phyloP scores from a whole-genome alignment of 305 asterid species.

The Fraxinus latifolia region DNA sequence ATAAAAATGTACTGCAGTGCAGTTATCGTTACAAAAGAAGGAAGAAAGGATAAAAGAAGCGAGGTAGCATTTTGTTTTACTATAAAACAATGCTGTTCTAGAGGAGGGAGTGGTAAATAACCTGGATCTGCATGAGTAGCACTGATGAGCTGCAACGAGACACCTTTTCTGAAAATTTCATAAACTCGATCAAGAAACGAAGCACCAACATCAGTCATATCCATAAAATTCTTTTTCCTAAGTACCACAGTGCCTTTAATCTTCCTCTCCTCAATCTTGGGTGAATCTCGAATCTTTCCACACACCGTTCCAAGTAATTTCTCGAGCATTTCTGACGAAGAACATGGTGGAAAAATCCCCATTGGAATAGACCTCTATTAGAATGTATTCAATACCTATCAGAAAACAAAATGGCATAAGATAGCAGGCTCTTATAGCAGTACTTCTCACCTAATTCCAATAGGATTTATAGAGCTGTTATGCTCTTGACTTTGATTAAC shows the following conservation, averaged over 20 bases:
- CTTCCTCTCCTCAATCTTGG: background rate
- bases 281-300: background rate
- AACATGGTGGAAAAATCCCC: constrained; percentile 1
- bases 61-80: background rate
- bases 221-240: constrained; percentile 36
- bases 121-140: constrained; percentile 34
- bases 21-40: background rate
- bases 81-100: background rate
- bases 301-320: background rate
- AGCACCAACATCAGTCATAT: constrained; percentile 21
- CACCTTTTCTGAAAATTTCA: constrained; percentile 35
- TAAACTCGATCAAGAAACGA: constrained; percentile 27
- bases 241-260: constrained; percentile 37
- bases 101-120: background rate
- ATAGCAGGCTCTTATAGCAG: background rate
- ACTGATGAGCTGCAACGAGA: constrained; percentile 38
- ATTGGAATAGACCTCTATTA: background rate
- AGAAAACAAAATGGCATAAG: background rate
- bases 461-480: background rate
- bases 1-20: background rate
- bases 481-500: background rate
- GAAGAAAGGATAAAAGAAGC: background rate
- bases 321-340: constrained; percentile 7
- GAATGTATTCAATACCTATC: background rate
- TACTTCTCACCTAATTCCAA: background rate